Evolutionary conservation across 2,329 filamentous ascomycete species (phyloP).

Genomic region (Microcyclospora pomicola): DNA sequence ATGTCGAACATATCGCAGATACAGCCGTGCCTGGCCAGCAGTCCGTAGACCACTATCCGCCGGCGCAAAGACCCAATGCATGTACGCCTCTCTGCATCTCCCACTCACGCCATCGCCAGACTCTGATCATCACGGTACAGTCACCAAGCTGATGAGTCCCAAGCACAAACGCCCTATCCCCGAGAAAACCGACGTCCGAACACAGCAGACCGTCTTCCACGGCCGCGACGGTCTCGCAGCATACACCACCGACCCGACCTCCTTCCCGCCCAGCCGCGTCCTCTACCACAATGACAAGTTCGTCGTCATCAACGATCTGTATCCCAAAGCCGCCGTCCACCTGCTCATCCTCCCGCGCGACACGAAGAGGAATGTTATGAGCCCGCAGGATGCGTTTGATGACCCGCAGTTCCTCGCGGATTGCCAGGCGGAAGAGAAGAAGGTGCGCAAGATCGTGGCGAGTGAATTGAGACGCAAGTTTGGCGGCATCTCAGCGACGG

Average conservation of each 20-base stretch:
- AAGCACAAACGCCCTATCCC: constrained; percentile 24
- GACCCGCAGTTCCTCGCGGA: constrained; percentile 53
- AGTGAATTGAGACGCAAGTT: constrained; percentile 59
- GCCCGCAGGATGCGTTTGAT: constrained; percentile 67
- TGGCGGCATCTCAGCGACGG: constrained; percentile 48
- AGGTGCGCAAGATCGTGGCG: constrained; percentile 52
- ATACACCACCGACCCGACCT: constrained; percentile 52
- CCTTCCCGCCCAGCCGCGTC: constrained; percentile 44
- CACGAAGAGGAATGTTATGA: constrained; percentile 42
- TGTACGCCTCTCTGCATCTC: constrained; percentile 8
- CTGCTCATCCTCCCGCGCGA: constrained; percentile 75
- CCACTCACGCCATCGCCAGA: constrained; percentile 1
- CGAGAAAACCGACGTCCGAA: constrained; percentile 14
- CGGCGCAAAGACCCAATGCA: constrained; percentile 20
- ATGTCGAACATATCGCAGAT: constrained; percentile 9
- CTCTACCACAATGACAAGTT: constrained; percentile 55
- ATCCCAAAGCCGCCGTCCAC: constrained; percentile 75
- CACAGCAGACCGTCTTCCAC: constrained; percentile 25
- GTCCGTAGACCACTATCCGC: constrained; percentile 6
- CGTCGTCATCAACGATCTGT: constrained; percentile 69
- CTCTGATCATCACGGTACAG: constrained; percentile 20
- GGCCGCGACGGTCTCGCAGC: constrained; percentile 48
- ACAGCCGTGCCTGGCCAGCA: constrained; percentile 7
- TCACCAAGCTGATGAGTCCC: constrained; percentile 34
- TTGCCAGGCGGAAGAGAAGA: constrained; percentile 47